Percentiles rank a stretch among this genome's conserved stretches.
These are phyloP conservation scores for Penicillium antarcticum DNA, from an alignment of 495 filamentous ascomycete genomes.

Conservation along the genomic window DNA sequence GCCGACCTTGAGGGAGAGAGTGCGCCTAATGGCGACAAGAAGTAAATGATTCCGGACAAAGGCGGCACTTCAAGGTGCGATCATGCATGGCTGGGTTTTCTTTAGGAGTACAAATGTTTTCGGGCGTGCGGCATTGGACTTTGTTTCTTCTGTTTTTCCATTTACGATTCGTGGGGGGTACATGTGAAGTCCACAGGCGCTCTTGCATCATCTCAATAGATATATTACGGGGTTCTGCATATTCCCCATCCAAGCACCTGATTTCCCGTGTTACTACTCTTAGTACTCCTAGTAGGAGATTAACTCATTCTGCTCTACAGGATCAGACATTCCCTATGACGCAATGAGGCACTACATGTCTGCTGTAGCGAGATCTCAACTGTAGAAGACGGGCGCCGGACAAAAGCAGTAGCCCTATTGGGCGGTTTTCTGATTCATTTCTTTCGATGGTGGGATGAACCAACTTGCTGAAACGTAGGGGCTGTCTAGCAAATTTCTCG, in stretches of 20 bases:
- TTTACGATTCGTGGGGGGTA: slow-evolving; percentile 17
- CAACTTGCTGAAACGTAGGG: too few species aligned
- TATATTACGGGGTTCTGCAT: slow-evolving; percentile 12
- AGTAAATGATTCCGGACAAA: slow-evolving; percentile 8
- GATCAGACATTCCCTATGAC: neutral
- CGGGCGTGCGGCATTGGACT: slow-evolving; percentile 10
- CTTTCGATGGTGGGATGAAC: too few species aligned
- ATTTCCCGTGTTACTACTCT: neutral
- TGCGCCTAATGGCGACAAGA: slow-evolving; percentile 27
- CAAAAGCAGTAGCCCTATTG: too few species aligned
- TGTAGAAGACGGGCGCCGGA: too few species aligned
- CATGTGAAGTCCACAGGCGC: slow-evolving; percentile 13
- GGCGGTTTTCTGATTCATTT: too few species aligned
- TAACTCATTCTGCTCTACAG: neutral
- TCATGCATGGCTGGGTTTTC: slow-evolving; percentile 21
- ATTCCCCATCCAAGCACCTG: neutral
- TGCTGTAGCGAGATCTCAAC: too few species aligned
- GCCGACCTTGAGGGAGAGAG: slow-evolving; percentile 45
- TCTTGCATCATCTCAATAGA: slow-evolving; percentile 23
- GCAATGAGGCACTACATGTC: neutral
- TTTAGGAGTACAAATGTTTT: slow-evolving; percentile 19
- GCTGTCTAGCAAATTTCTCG: too few species aligned
- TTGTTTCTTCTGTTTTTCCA: slow-evolving; percentile 8
- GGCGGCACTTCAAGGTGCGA: slow-evolving; percentile 3
- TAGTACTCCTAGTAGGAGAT: neutral